Evolutionary conservation across 148 eudicot species (phyloP).

Genomic region (Rhododendron simsii): DNA sequence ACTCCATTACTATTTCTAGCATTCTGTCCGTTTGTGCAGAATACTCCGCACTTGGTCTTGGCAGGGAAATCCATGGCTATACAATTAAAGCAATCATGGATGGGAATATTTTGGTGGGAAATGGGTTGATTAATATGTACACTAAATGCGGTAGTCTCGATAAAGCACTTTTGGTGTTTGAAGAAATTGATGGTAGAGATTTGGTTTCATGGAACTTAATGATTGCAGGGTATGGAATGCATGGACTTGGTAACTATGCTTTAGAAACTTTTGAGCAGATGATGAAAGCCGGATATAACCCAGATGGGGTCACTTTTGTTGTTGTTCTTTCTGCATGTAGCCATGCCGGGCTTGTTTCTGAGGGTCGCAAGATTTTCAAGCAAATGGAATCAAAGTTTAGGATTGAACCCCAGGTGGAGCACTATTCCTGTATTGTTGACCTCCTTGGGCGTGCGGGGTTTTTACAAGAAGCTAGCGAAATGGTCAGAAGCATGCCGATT

Average conservation of each 20-base stretch:
- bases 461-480: slow-evolving; percentile 40
- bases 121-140: slow-evolving; percentile 59
- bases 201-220: slow-evolving; percentile 48
- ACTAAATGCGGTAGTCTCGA: slow-evolving; percentile 51
- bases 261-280: slow-evolving; percentile 35
- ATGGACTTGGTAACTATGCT: slow-evolving; percentile 41
- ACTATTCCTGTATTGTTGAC: slow-evolving; percentile 59
- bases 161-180: slow-evolving; percentile 35
- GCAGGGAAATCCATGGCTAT: slow-evolving; percentile 55
- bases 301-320: slow-evolving; percentile 49
- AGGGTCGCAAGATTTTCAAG: slow-evolving; percentile 41
- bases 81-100: slow-evolving; percentile 23
- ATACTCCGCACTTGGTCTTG: slow-evolving; percentile 39
- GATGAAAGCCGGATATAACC: slow-evolving; percentile 32
- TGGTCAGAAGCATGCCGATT: slow-evolving; percentile 46
- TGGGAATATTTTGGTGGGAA: slow-evolving; percentile 31
- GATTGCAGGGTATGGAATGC: slow-evolving; percentile 59
- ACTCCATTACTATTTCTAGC: slow-evolving; percentile 39
- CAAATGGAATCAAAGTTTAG: slow-evolving; percentile 35
- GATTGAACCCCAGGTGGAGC: slow-evolving; percentile 44
- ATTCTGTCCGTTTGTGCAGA: slow-evolving; percentile 56
- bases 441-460: slow-evolving; percentile 58
- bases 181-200: slow-evolving; percentile 28
- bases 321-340: slow-evolving; percentile 58
- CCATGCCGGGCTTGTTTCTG: slow-evolving; percentile 44